phyloP scores from a whole-genome alignment of 1,139 yeast genomes.

The Geotrichum europaeum region DNA sequence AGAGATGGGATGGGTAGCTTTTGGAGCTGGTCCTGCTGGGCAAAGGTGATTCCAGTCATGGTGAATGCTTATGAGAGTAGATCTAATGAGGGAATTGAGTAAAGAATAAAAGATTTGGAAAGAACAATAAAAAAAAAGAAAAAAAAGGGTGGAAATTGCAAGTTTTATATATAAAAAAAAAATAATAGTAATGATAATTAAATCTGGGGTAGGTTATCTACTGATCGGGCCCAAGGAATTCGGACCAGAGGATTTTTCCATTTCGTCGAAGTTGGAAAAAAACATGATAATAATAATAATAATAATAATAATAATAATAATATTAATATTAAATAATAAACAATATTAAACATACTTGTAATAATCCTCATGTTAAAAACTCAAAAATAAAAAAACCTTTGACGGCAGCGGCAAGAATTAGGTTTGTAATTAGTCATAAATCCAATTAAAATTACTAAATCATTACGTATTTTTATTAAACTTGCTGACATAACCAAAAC shows the following conservation, averaged over 20 bases:
- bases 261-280: not conserved
- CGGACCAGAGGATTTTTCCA: not conserved
- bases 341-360: too few species aligned
- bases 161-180: not conserved
- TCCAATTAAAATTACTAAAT: not conserved
- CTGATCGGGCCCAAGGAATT: not conserved
- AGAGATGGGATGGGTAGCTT: constrained; percentile 77
- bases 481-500: not conserved
- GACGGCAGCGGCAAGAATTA: too few species aligned
- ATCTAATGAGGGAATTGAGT: not conserved
- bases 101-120: not conserved
- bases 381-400: too few species aligned
- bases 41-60: constrained; percentile 40
- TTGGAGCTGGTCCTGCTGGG: constrained; percentile 49
- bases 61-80: not conserved
- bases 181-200: not conserved
- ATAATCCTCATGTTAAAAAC: too few species aligned
- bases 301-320: too few species aligned
- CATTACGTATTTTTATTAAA: not conserved
- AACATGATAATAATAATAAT: not conserved
- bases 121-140: not conserved
- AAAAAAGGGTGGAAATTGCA: not conserved
- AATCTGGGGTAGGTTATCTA: not conserved
- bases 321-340: too few species aligned
- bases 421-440: not conserved